Percentiles rank a stretch among this genome's conserved stretches.
These are phyloP conservation scores for Apiospora arundinis DNA, from an alignment of 2,329 filamentous ascomycete genomes.

Conservation along the genomic window DNA sequence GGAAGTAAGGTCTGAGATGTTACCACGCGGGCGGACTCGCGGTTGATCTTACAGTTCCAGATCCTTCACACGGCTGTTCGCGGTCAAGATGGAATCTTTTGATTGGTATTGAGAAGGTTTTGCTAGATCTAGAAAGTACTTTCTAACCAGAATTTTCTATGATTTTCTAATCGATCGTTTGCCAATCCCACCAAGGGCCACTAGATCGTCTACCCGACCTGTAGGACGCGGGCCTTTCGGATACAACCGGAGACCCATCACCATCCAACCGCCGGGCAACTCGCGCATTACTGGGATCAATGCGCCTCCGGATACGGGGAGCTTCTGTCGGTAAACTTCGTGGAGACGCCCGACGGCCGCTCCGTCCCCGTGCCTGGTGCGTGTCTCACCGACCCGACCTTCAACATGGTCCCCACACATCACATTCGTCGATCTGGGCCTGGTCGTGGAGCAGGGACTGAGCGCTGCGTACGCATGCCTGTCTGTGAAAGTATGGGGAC, in stretches of 20 bases:
- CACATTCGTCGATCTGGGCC: background rate
- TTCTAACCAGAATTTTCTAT: no score
- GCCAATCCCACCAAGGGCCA: background rate
- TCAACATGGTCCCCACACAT: background rate
- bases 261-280: background rate
- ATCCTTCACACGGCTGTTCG: no score
- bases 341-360: background rate
- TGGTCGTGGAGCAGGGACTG: background rate
- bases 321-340: background rate
- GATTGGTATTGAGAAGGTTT: no score
- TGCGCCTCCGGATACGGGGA: background rate
- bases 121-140: no score
- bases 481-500: background rate
- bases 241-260: background rate
- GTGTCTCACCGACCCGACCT: background rate
- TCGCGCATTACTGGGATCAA: background rate
- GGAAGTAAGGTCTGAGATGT: no score
- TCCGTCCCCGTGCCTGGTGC: background rate
- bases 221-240: background rate
- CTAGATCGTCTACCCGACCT: background rate
- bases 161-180: no score
- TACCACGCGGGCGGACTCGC: no score
- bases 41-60: no score
- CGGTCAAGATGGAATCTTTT: no score
- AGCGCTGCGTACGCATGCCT: background rate